Evolutionary conservation across 768 basidiomycete genomes (phyloP), one percentile per base, ranked within the genome.

Genomic region (Agrocybe pediades): DNA sequence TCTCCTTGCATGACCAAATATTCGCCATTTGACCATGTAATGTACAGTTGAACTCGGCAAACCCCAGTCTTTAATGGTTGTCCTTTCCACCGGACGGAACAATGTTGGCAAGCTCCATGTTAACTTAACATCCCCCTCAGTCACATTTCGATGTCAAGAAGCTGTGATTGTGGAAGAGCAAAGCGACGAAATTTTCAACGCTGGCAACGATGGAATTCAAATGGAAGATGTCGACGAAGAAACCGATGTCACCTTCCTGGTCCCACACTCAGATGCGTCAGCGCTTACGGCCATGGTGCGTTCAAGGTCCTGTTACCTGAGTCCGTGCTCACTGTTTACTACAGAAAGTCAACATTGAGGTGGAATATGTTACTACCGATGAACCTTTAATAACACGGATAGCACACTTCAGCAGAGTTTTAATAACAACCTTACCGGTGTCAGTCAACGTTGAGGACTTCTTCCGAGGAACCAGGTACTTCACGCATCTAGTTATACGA

Each of bases 381-480:
- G 81, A 88, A 54, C 79, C 85, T 1, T 70, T 70, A 2, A 58
- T 87, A 4, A 68, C 69, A 15, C 80, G 93, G 30, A 79, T 68
- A 5, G 67, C 92, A 23, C 75, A 73, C 33, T 74, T 82, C 25
- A 77, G 81, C 11, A 79, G 82, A 53, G 68, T 77, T 2, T 74
- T 95, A 3, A 76, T 80, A 13, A 85, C 88, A 6, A 79, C 88
- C 0, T 75, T 98, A 3, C 95, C 96, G 0, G 76, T 99, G 41
- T 84, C 89, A 2, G 90, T 98, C 53, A 97, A 95, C 53, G 96
- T 98, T 0, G 91, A 98, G 70, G 97, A 99, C 67, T 95, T 93
- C 70, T 98, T 98, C 76, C 85, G 96, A 19, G 88, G 88, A 23
- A 76, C 83, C 51, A 86, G 85, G 96, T 94, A 30, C 41, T 78